A percentile compares a stretch with the other conserved stretches of the same genome.
Conservation (phyloP, 2,329 filamentous ascomycete species). For the Falciphora oryzae region DNA sequence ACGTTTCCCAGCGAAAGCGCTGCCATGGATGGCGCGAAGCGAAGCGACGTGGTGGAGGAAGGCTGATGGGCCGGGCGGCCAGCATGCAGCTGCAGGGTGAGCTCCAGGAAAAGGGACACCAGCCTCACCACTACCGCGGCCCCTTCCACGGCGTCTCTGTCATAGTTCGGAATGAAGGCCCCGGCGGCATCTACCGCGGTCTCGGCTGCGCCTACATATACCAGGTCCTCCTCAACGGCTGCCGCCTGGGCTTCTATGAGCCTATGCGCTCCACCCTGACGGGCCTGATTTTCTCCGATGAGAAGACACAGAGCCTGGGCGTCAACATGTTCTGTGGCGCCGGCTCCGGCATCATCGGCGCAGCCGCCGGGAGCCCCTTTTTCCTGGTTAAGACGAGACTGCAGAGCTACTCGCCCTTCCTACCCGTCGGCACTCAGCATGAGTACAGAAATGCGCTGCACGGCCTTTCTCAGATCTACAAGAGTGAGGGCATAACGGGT, state of each 20-base stretch:
- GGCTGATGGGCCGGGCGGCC: neutral
- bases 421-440: slow-evolving; percentile 96
- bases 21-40: neutral
- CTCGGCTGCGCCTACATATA: slow-evolving; percentile 92
- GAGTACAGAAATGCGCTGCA: slow-evolving; percentile 81
- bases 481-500: slow-evolving; percentile 68
- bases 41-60: slow-evolving; percentile 1
- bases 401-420: slow-evolving; percentile 87
- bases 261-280: slow-evolving; percentile 74
- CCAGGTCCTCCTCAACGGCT: slow-evolving; percentile 93
- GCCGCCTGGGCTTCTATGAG: slow-evolving; percentile 95
- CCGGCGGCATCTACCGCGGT: slow-evolving; percentile 80
- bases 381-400: slow-evolving; percentile 96
- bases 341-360: slow-evolving; percentile 81
- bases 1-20: neutral
- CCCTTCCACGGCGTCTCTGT: slow-evolving; percentile 87
- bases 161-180: slow-evolving; percentile 84
- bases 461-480: slow-evolving; percentile 75
- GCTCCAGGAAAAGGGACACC: slow-evolving; percentile 78
- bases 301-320: slow-evolving; percentile 72
- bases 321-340: slow-evolving; percentile 95
- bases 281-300: slow-evolving; percentile 63
- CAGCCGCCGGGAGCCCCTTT: slow-evolving; percentile 89
- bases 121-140: slow-evolving; percentile 82
- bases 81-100: slow-evolving; percentile 90